A percentile compares a stretch with the other conserved stretches of the same genome.
These are phyloP conservation scores for Toxoplasma gondii DNA, from an alignment of 169 alveolate genomes.

Conservation along the genomic window DNA sequence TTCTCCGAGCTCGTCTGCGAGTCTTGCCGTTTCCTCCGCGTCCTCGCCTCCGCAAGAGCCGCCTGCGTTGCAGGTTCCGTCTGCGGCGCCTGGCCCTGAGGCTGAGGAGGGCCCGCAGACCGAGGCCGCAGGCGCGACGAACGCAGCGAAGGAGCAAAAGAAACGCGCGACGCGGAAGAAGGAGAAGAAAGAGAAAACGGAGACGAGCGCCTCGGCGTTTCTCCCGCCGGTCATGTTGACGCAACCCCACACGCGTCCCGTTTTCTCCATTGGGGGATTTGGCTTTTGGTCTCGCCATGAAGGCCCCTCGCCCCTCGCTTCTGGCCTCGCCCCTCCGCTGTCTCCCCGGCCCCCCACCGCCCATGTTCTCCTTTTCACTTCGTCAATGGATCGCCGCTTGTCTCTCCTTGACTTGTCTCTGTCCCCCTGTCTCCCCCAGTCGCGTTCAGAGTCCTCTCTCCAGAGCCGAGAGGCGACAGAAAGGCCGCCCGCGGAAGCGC, in stretches of 20 bases:
- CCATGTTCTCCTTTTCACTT: constrained; percentile 24
- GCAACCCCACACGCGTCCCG: constrained; percentile 56
- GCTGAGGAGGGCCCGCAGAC: no score
- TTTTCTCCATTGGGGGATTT: constrained; percentile 42
- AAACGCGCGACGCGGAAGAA: no score
- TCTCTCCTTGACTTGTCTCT: not conserved
- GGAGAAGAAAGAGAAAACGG: no score
- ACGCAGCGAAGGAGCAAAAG: no score
- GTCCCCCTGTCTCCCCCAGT: not conserved
- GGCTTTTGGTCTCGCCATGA: not conserved
- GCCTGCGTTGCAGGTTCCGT: not conserved
- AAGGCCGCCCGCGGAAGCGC: not conserved
- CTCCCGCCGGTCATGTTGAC: not conserved
- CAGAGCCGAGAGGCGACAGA: constrained; percentile 28
- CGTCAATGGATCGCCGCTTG: constrained; percentile 37
- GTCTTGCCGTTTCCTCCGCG: not conserved
- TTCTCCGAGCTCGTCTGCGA: not conserved
- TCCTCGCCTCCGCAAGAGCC: not conserved
- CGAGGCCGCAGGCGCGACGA: no score
- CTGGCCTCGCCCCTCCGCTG: not conserved
- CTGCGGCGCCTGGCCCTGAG: not conserved
- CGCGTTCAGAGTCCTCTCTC: not conserved
- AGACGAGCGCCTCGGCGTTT: not conserved
- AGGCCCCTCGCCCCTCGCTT: not conserved
- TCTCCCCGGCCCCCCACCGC: not conserved